phyloP scores from a whole-genome alignment of 106 monocot genomes.

The Posidonia australis region DNA sequence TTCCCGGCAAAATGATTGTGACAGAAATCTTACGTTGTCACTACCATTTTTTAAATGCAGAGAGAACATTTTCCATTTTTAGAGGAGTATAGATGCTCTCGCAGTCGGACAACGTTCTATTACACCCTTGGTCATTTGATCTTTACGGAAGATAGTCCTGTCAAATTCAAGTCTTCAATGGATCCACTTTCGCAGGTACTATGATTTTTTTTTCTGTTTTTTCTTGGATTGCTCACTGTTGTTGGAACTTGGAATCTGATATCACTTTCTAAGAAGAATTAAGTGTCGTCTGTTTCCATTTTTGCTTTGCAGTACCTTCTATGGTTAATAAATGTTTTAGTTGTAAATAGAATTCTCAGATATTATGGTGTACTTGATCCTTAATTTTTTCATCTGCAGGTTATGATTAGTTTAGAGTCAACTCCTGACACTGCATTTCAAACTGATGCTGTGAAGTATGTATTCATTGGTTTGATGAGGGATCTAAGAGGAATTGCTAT shows the following conservation, averaged over 20 bases:
- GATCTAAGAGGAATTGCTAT: constrained; percentile 90
- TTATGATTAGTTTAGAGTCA: constrained; percentile 59
- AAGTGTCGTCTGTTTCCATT: background rate
- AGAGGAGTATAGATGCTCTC: constrained; percentile 81
- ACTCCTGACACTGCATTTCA: constrained; percentile 76
- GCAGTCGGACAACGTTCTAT: constrained; percentile 88
- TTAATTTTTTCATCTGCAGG: constrained; percentile 24
- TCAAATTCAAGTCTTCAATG: constrained; percentile 95
- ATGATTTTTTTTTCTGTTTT: too few relatives aligned
- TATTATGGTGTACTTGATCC: background rate
- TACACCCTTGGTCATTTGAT: constrained; percentile 86
- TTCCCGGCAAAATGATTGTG: too few relatives aligned
- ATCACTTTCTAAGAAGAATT: background rate
- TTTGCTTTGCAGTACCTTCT: background rate
- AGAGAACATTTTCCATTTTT: constrained; percentile 91
- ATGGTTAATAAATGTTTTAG: background rate
- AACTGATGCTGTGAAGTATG: constrained; percentile 82
- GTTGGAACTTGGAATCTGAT: background rate
- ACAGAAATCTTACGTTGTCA: too few relatives aligned
- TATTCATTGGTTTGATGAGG: constrained; percentile 94
- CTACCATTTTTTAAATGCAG: constrained; percentile 25
- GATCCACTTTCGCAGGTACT: constrained; percentile 91
- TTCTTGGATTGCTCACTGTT: too few relatives aligned
- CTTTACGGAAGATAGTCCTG: constrained; percentile 94
- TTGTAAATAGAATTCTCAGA: too few relatives aligned